A percentile compares a stretch with the other conserved stretches of the same genome.
Evolutionary conservation across 768 basidiomycete species (phyloP).

Genomic region (Mycena chlorophos): DNA sequence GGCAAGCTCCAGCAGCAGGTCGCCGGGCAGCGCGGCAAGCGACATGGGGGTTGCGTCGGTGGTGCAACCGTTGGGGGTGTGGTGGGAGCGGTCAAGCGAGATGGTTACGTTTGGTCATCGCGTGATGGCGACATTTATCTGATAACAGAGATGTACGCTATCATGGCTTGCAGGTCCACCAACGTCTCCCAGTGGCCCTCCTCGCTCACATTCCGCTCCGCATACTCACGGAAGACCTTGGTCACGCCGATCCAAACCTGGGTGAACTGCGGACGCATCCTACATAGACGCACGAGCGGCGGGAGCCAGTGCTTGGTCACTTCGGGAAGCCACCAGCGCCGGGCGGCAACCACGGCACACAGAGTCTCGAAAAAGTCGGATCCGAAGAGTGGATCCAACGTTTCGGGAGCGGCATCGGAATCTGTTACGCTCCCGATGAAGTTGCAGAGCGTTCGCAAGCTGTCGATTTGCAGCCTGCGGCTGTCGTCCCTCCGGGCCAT

Average conservation of each 20-base stretch:
- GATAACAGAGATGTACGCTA: neutral
- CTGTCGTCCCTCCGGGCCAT: constrained; percentile 36
- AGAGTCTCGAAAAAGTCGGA: constrained; percentile 42
- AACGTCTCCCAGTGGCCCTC: constrained; percentile 28
- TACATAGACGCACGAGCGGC: constrained; percentile 36
- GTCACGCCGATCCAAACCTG: constrained; percentile 35
- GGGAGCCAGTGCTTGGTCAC: constrained; percentile 39
- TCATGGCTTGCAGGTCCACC: constrained; percentile 23
- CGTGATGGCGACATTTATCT: neutral
- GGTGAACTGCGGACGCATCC: constrained; percentile 31
- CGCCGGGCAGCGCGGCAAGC: constrained; percentile 42
- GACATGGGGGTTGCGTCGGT: constrained; percentile 3
- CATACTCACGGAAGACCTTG: constrained; percentile 27
- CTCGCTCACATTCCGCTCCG: constrained; percentile 25
- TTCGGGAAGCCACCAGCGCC: constrained; percentile 41
- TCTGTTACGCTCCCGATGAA: constrained; percentile 32
- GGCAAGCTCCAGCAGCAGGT: constrained; percentile 69
- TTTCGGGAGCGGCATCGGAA: neutral
- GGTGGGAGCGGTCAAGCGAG: neutral
- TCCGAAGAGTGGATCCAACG: constrained; percentile 28
- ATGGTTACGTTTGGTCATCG: neutral
- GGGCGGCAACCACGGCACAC: constrained; percentile 30
- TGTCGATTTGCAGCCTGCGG: constrained; percentile 40
- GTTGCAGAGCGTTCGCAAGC: constrained; percentile 38
- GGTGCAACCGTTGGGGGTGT: neutral